Evolutionary conservation across 2,329 filamentous ascomycete species (phyloP), one percentile per base, ranked within the genome.

Genomic region (Dothideomycetidae sp.): DNA sequence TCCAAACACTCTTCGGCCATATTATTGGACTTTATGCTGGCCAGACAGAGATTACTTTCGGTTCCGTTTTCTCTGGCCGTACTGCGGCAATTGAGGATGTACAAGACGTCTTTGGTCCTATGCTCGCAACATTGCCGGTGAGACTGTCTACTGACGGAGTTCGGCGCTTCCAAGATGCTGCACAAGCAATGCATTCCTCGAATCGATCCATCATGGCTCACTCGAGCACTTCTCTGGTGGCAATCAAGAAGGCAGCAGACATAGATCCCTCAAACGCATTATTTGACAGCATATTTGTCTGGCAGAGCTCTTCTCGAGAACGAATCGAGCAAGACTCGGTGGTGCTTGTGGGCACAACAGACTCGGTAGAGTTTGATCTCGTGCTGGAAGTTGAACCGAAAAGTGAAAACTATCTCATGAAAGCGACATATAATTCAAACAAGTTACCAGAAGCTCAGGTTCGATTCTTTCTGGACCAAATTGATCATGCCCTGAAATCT

Each of bases 221-320:
- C 51, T 70, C 70, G 14, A 61, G 62, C 1, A 50, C 85, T 4
- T 67, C 82, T 0, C 63, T 92, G 2, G 61, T 71, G 1, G 73
- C 84, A 2, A 81, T 93, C 45, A 78, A 74, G 49, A 73, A 70
- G 46, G 56, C 68, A 1, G 70, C 68, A 3, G 69, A 67, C 0
- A 42, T 78, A 1, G 58, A 66, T 17, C 63, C 73, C 1, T 62
- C 67, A 1, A 66, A 72, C 28, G 58, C 59, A 1, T 57, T 93
- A 0, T 93, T 88, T 47, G 81, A 93, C 46, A 68, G 77, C 1
- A 61, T 93, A 0, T 78, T 93, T 48, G 76, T 86, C 0, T 94
- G 86, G 66, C 86, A 94, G 48, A 78, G 93, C 50, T 80, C 77
- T 0, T 54, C 55, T 11, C 38, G 62, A 17, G 50, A 60, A 48